Evolutionary conservation across 331 rosid genomes (phyloP).

Genomic region (Malus hybrid): DNA sequence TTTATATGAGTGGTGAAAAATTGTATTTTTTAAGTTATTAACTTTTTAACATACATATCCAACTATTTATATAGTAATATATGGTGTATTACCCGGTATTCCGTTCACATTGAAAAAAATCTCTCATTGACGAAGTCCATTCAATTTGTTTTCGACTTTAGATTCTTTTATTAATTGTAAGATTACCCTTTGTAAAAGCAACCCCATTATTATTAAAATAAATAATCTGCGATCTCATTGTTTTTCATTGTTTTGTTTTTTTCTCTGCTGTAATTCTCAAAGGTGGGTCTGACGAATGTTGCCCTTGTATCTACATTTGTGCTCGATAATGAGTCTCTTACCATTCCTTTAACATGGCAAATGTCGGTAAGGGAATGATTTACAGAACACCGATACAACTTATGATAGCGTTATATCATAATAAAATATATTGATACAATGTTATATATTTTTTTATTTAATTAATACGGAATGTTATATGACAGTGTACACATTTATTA

Average conservation of each 20-base stretch:
- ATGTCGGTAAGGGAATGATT: background rate
- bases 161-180: background rate
- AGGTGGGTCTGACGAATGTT: background rate
- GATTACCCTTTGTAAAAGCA: background rate
- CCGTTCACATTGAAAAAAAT: too few species aligned
- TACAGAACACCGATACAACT: too few species aligned
- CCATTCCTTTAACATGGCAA: background rate
- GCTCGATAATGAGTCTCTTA: background rate
- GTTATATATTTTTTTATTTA: too few species aligned
- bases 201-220: background rate
- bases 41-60: too few species aligned
- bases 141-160: background rate
- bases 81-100: accelerated
- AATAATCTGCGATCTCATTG: background rate
- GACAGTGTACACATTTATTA: too few species aligned
- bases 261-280: background rate
- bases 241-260: background rate
- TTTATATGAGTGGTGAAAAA: too few species aligned
- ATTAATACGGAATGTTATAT: too few species aligned
- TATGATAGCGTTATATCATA: too few species aligned
- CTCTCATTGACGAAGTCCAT: background rate
- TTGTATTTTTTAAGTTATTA: too few species aligned
- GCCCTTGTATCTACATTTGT: background rate
- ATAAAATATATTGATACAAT: too few species aligned
- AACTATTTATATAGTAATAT: too few species aligned